Percentiles rank a stretch among this genome's conserved stretches.
phyloP scores from a whole-genome alignment of 306 rosid species.

The Cyclanthera cordifolia region DNA sequence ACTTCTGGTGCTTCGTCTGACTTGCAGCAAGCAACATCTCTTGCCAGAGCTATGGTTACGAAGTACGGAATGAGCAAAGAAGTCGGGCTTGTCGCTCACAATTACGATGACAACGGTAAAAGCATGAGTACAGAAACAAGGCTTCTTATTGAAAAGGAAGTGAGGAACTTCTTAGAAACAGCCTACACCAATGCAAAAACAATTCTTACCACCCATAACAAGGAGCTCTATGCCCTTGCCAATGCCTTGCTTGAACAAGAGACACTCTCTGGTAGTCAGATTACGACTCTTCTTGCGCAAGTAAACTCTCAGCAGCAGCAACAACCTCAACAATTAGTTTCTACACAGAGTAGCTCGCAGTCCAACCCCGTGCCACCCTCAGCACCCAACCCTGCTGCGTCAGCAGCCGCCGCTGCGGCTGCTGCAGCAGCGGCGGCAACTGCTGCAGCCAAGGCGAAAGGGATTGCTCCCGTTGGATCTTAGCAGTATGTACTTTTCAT shows the following conservation, averaged over 20 bases:
- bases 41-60: slow-evolving; percentile 83
- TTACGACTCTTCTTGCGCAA: slow-evolving; percentile 44
- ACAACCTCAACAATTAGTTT: slow-evolving; percentile 26
- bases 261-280: slow-evolving; percentile 69
- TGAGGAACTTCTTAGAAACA: slow-evolving; percentile 45
- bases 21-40: slow-evolving; percentile 53
- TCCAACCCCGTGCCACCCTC: slow-evolving; percentile 46
- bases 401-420: slow-evolving; percentile 56
- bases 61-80: slow-evolving; percentile 78
- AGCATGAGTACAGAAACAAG: slow-evolving; percentile 94
- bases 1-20: slow-evolving; percentile 72
- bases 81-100: slow-evolving; percentile 64
- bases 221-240: slow-evolving; percentile 85
- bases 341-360: slow-evolving; percentile 43
- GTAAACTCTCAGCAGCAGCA: slow-evolving; percentile 36
- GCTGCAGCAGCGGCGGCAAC: slow-evolving; percentile 60
- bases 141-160: slow-evolving; percentile 79
- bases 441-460: slow-evolving; percentile 67
- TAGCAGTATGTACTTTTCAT: slow-evolving; percentile 21
- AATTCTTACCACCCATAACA: slow-evolving; percentile 56
- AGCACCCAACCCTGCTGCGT: slow-evolving; percentile 43
- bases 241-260: slow-evolving; percentile 63
- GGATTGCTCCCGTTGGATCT: slow-evolving; percentile 59
- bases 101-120: slow-evolving; percentile 62
- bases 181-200: slow-evolving; percentile 80